phyloP scores from a whole-genome alignment of 2,329 filamentous ascomycete genomes.

The Coleophoma cylindrospora region DNA sequence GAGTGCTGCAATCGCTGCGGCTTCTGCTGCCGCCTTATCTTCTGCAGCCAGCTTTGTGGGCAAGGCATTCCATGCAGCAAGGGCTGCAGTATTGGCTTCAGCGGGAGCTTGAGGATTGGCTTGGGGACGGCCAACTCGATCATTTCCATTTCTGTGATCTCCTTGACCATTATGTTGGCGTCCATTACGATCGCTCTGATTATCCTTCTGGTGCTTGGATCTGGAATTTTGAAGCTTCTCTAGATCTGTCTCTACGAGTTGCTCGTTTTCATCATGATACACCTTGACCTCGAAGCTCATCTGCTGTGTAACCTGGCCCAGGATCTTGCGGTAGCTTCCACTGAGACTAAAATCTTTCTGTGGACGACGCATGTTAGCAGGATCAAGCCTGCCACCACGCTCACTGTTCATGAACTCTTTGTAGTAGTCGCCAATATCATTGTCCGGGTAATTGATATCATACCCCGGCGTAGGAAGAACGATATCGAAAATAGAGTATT shows the following conservation, averaged over 20 bases:
- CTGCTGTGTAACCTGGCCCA: slow-evolving; percentile 57
- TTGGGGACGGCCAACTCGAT: background rate
- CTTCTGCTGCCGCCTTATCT: slow-evolving; percentile 15
- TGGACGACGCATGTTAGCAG: slow-evolving; percentile 77
- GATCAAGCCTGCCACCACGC: slow-evolving; percentile 73
- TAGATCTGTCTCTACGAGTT: slow-evolving; percentile 85
- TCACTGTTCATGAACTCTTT: slow-evolving; percentile 77
- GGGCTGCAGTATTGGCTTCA: slow-evolving; percentile 5
- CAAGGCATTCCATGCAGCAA: slow-evolving; percentile 18
- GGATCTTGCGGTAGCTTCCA: slow-evolving; percentile 83
- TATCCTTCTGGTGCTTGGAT: background rate
- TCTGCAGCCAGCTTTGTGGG: slow-evolving; percentile 17
- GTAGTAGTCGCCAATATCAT: slow-evolving; percentile 82
- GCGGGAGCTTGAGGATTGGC: background rate
- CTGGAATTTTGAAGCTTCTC: slow-evolving; percentile 38
- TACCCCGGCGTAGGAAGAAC: slow-evolving; percentile 91
- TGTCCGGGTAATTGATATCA: slow-evolving; percentile 80
- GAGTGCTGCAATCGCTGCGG: slow-evolving; percentile 7
- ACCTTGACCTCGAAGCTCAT: slow-evolving; percentile 64
- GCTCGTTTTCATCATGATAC: slow-evolving; percentile 69
- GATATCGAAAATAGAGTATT: slow-evolving; percentile 79
- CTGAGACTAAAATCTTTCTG: slow-evolving; percentile 86
- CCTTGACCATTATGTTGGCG: slow-evolving; percentile 2
- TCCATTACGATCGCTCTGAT: background rate
- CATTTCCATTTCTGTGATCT: background rate